Evolutionary conservation across 2,329 filamentous ascomycete species (phyloP).

Genomic region (Parastagonospora nodorum): DNA sequence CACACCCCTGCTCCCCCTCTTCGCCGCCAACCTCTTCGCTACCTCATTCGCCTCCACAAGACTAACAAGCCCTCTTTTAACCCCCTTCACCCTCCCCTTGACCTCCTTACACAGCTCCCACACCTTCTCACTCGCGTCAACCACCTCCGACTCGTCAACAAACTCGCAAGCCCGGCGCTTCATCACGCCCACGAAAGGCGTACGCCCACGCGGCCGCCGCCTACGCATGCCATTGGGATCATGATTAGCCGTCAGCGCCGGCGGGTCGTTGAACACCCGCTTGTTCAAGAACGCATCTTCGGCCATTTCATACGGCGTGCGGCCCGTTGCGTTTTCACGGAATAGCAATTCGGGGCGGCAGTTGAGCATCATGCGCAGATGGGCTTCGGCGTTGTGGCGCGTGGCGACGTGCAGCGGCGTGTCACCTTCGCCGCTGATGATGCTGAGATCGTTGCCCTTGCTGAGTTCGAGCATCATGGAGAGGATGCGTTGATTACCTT

Average conservation of each 20-base stretch:
- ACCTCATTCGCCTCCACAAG: conserved; percentile 67
- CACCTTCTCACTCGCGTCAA: conserved; percentile 37
- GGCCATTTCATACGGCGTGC: conserved; percentile 72
- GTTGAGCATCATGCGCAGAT: conserved; percentile 57
- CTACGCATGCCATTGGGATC: too few relatives aligned
- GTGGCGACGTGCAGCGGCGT: conserved; percentile 67
- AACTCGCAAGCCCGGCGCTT: conserved; percentile 23
- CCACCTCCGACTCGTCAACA: too few relatives aligned
- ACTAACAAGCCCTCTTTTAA: conserved; percentile 60
- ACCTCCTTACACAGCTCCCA: conserved; percentile 46
- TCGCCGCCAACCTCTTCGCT: conserved; percentile 60
- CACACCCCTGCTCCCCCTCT: conserved; percentile 59
- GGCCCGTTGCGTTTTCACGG: conserved; percentile 76
- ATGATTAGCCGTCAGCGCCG: too few relatives aligned
- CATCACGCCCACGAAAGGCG: conserved; percentile 10
- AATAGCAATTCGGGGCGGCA: conserved; percentile 64
- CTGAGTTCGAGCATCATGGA: conserved; percentile 41
- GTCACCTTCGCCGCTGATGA: conserved; percentile 69
- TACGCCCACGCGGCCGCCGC: too few relatives aligned
- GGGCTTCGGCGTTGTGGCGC: conserved; percentile 43
- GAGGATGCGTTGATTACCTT: conserved; percentile 11
- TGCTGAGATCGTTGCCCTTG: conserved; percentile 56
- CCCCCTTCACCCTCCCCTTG: conserved; percentile 26
- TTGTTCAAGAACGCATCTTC: conserved; percentile 58
- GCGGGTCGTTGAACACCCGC: conserved; percentile 29